Conservation (phyloP, 1,284 basidiomycete species). For the Marasmius sp. region DNA sequence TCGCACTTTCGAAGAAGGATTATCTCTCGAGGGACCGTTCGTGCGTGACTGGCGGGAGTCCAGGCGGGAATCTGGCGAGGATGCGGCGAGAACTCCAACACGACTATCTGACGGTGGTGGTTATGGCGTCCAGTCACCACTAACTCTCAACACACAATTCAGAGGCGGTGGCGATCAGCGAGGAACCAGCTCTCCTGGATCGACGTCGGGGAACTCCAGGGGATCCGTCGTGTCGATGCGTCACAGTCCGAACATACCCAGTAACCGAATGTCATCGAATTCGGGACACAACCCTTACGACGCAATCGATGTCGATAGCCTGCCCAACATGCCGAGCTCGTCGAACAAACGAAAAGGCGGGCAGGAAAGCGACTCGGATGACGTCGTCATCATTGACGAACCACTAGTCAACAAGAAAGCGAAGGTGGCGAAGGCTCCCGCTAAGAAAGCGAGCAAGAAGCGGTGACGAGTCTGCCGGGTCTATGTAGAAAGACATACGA, state of each 20-base stretch:
- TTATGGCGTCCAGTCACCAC: neutral
- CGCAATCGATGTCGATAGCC: slow-evolving; percentile 40
- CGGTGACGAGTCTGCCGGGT: slow-evolving; percentile 14
- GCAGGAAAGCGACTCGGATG: slow-evolving; percentile 44
- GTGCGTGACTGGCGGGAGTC: slow-evolving; percentile 75
- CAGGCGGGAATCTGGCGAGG: slow-evolving; percentile 36
- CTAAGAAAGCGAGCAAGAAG: slow-evolving; percentile 37
- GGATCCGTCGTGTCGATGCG: slow-evolving; percentile 43
- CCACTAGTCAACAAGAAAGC: slow-evolving; percentile 33
- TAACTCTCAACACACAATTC: neutral
- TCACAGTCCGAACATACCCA: slow-evolving; percentile 39
- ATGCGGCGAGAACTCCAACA: neutral
- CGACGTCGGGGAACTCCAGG: slow-evolving; percentile 44
- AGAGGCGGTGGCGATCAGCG: slow-evolving; percentile 14
- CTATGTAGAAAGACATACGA: neutral
- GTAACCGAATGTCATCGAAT: slow-evolving; percentile 32
- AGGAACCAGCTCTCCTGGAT: slow-evolving; percentile 41
- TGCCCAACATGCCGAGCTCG: slow-evolving; percentile 22
- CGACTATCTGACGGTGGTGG: slow-evolving; percentile 1
- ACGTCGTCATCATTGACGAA: slow-evolving; percentile 56
- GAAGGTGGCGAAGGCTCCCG: slow-evolving; percentile 36
- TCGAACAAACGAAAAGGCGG: slow-evolving; percentile 41
- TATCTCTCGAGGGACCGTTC: slow-evolving; percentile 63
- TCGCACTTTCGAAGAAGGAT: slow-evolving; percentile 63
- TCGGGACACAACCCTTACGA: slow-evolving; percentile 37